Evolutionary conservation across 805 yeast genomes (phyloP), one percentile per base, ranked within the genome.

Genomic region (Gaillardinia entomophila): DNA sequence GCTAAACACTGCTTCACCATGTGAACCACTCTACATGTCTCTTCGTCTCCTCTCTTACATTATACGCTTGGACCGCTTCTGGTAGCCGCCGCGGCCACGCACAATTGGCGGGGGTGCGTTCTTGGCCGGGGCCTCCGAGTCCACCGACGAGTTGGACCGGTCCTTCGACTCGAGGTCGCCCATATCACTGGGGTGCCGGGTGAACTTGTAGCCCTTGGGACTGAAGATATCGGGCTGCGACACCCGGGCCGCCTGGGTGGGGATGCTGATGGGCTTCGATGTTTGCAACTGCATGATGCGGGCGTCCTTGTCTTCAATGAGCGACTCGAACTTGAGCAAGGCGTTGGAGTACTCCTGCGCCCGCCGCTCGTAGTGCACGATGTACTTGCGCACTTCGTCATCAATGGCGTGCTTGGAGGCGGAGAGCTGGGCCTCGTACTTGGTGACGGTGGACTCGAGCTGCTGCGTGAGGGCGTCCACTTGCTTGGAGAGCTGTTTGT

Each of bases 71-170:
- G 67, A 49, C 33, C 71, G 41, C 42, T 63, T 66, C 37, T 66
- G 71, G 39, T 60, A 61, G 1, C 71, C 71, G 3, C 71, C 71
- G 38, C 71, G 55, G 10, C 71, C 71, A 36, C 53, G 57, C 29
- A 66, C 42, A 6, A 59, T 60, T 0, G 71, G 68, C n/a, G 37
- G 45, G 6, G 40, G 25, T 13, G 41, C 36, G 14, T 32, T 32
- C 31, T 18, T 11, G 15, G 25, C 30, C 16, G 15, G 20, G 16
- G 29, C 32, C 7, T 19, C 22, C 3, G 36, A 24, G 12, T 40
- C 45, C 3, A 31, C 18, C n/a, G 42, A 38, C 8, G 45, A 38
- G 15, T 31, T 25, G 16, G 45, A 41, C 16, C 40, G 15, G 10
- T 25, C 28, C 16, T 31, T 31, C 4, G n/a, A 13, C 3, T 15